Evolutionary conservation across 139 green algal genomes (phyloP).

Genomic region (Ulvella scutata): DNA sequence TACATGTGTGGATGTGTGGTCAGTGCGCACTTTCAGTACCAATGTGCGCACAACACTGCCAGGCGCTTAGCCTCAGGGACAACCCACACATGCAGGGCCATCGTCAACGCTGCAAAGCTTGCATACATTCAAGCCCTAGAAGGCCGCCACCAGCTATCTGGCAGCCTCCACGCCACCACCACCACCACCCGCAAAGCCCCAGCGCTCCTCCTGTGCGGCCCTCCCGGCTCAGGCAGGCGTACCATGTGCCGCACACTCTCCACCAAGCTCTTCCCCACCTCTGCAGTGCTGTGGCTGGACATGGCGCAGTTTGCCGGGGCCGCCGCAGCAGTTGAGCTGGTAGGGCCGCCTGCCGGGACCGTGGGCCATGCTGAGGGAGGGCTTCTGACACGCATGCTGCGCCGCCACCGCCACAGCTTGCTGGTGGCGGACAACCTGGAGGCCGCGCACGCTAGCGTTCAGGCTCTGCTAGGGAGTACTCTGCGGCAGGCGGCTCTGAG

Average conservation of each 20-base stretch:
- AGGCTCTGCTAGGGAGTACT: neutral
- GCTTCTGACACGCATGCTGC: neutral
- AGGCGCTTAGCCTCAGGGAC: no score
- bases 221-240: neutral
- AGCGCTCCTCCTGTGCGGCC: neutral
- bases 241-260: neutral
- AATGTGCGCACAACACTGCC: no score
- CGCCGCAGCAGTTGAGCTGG: neutral
- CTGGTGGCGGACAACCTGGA: neutral
- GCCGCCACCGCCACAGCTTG: neutral
- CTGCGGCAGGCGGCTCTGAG: neutral
- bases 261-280: neutral
- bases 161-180: neutral
- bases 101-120: neutral
- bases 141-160: neutral
- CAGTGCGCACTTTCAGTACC: no score
- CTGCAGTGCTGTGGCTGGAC: constrained; percentile 1
- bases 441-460: neutral
- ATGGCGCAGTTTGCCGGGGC: neutral
- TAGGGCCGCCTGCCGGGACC: neutral
- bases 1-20: no score
- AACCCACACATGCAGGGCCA: no score
- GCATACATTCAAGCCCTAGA: neutral
- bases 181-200: neutral
- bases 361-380: neutral